phyloP scores from a whole-genome alignment of 2,329 filamentous ascomycete genomes.

The Colletotrichum paranaense region DNA sequence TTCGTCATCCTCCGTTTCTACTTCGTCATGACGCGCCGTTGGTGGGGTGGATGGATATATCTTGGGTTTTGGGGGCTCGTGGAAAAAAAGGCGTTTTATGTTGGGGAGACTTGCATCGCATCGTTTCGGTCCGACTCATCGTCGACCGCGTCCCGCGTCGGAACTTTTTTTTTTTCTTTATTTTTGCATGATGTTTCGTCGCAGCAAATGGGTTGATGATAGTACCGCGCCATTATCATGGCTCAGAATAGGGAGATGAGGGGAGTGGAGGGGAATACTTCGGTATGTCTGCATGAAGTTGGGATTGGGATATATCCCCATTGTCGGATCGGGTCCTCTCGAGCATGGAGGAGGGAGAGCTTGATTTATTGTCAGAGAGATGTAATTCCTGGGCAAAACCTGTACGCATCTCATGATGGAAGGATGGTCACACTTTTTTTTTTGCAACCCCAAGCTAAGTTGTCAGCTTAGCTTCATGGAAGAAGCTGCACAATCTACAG shows the following conservation, averaged over 20 bases:
- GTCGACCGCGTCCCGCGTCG: neutral
- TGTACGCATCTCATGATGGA: neutral
- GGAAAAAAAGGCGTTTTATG: neutral
- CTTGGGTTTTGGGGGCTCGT: neutral
- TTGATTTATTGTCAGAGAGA: constrained; percentile 6
- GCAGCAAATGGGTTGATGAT: neutral
- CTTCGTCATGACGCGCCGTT: constrained; percentile 16
- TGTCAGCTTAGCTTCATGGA: neutral
- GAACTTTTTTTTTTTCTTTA: neutral
- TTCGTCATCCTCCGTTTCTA: constrained; percentile 19
- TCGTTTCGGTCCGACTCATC: neutral
- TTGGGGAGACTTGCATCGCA: constrained; percentile 1
- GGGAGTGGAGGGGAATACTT: neutral
- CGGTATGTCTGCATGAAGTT: neutral
- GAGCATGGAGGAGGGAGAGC: neutral
- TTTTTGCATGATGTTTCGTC: neutral
- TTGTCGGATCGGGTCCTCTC: neutral
- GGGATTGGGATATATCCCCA: constrained; percentile 2
- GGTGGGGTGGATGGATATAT: neutral
- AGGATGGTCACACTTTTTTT: too few species aligned
- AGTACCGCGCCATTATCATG: neutral
- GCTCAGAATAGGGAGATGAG: neutral
- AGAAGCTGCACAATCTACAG: neutral
- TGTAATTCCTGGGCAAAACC: neutral
- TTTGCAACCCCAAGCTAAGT: neutral